Percentiles rank a stretch among this genome's conserved stretches.
These are phyloP conservation scores for Anisogramma anomala DNA, from an alignment of 2,329 filamentous ascomycete species.

Conservation along the genomic window DNA sequence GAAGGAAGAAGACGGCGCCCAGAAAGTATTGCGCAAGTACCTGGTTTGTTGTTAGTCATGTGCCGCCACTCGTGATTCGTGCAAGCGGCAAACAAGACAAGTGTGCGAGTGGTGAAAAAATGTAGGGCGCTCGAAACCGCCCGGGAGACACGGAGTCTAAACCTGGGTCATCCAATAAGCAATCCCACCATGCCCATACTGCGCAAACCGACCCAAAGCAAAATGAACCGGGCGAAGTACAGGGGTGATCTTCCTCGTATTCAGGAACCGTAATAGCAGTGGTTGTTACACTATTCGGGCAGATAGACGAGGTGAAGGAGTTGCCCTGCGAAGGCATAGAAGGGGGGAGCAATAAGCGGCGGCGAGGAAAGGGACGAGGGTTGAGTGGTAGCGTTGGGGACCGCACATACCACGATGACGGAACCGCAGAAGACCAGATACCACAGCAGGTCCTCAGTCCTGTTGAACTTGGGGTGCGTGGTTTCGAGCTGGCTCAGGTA, in stretches of 20 bases:
- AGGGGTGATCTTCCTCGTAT: slow-evolving; percentile 72
- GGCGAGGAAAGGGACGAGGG: too few species aligned
- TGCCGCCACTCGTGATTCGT: background rate
- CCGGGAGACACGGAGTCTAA: slow-evolving; percentile 43
- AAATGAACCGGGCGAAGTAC: slow-evolving; percentile 51
- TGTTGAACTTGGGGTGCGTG: slow-evolving; percentile 57
- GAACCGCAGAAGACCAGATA: slow-evolving; percentile 64
- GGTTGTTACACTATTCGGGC: slow-evolving; percentile 57
- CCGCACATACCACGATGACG: slow-evolving; percentile 64
- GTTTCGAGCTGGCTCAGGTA: slow-evolving; percentile 67
- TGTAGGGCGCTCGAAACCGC: slow-evolving; percentile 56
- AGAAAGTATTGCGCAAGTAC: slow-evolving; percentile 41
- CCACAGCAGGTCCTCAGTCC: slow-evolving; percentile 68
- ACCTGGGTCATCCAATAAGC: slow-evolving; percentile 58
- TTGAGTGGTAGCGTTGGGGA: background rate
- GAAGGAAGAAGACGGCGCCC: slow-evolving; percentile 39
- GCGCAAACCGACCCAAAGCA: slow-evolving; percentile 49
- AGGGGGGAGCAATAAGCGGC: too few species aligned
- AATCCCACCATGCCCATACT: slow-evolving; percentile 67
- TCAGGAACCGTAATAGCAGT: slow-evolving; percentile 76
- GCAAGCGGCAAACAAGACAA: slow-evolving; percentile 14
- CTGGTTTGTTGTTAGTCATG: slow-evolving; percentile 24
- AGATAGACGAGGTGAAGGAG: slow-evolving; percentile 50
- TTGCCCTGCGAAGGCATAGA: slow-evolving; percentile 33
- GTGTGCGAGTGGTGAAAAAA: slow-evolving; percentile 23